Conservation (phyloP, 306 rosid species). For the Inga laurina region DNA sequence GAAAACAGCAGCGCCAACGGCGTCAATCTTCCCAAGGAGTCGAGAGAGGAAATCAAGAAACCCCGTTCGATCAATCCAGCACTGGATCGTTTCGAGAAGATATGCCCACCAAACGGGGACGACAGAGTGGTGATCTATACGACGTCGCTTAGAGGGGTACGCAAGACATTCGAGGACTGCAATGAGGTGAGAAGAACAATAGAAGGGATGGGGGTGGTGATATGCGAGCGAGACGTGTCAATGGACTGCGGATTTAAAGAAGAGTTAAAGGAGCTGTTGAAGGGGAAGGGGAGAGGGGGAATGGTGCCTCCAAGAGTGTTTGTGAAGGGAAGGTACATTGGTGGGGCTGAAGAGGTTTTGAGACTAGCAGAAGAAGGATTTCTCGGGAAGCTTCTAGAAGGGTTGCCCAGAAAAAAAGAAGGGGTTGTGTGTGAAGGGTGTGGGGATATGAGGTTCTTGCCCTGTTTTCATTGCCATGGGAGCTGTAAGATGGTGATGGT, state of each 20-base stretch:
- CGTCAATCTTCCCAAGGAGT: neutral
- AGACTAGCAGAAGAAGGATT: constrained; percentile 65
- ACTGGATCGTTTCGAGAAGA: constrained; percentile 46
- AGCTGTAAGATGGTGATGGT: constrained; percentile 67
- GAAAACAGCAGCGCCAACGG: constrained; percentile 53
- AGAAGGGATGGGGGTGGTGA: constrained; percentile 52
- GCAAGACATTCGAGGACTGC: constrained; percentile 80
- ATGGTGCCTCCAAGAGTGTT: constrained; percentile 72
- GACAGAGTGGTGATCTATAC: constrained; percentile 74
- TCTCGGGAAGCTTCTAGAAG: constrained; percentile 57
- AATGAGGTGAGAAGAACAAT: constrained; percentile 63
- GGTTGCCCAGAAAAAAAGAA: constrained; percentile 56
- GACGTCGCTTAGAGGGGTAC: constrained; percentile 77
- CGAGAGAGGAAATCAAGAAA: constrained; percentile 5
- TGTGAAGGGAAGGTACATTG: constrained; percentile 69
- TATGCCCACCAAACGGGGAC: constrained; percentile 78
- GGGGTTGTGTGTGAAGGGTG: constrained; percentile 86
- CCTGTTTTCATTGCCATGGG: constrained; percentile 81
- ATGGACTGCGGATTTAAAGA: constrained; percentile 80
- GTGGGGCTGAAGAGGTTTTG: constrained; percentile 69
- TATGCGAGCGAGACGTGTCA: constrained; percentile 84
- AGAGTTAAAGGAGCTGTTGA: constrained; percentile 53
- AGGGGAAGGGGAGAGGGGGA: constrained; percentile 44
- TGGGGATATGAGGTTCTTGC: constrained; percentile 77
- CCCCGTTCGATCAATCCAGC: neutral